Percentiles rank a stretch among this genome's conserved stretches.
phyloP scores from a whole-genome alignment of 805 yeast species.

The Lipomyces starkeyi region DNA sequence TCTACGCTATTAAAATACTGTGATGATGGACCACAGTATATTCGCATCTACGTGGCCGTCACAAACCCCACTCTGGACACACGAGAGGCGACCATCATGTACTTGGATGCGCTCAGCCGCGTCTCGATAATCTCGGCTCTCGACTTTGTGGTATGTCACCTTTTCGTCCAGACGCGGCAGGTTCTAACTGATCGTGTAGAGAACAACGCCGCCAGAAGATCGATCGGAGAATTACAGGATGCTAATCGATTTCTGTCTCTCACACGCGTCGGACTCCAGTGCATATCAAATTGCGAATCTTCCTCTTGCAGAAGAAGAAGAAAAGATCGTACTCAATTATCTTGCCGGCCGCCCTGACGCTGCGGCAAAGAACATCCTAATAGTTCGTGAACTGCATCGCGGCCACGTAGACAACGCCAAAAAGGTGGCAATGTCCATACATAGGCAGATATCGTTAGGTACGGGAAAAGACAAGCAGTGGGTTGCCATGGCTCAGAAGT shows the following conservation, averaged over 20 bases:
- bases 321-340: constrained; percentile 14
- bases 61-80: constrained; percentile 22
- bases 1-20: constrained; percentile 18
- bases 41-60: constrained; percentile 19
- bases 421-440: constrained; percentile 7
- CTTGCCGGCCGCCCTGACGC: constrained; percentile 16
- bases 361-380: constrained; percentile 22
- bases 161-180: no score
- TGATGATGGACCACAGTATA: constrained; percentile 25
- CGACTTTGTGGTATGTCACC: constrained; percentile 21
- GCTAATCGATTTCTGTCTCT: constrained; percentile 4
- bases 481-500: constrained; percentile 23
- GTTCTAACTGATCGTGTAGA: constrained; percentile 5
- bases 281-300: constrained; percentile 17
- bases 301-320: constrained; percentile 17
- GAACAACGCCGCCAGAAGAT: constrained; percentile 17
- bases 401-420: constrained; percentile 18
- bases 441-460: constrained; percentile 24
- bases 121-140: constrained; percentile 26
- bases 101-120: constrained; percentile 25
- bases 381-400: constrained; percentile 27
- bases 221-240: constrained; percentile 8
- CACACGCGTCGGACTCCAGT: background rate
- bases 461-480: constrained; percentile 19
- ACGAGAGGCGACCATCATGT: constrained; percentile 5